Base-by-base conservation (phyloP, 306 rosid species). In the Medicago ruthenica region DNA sequence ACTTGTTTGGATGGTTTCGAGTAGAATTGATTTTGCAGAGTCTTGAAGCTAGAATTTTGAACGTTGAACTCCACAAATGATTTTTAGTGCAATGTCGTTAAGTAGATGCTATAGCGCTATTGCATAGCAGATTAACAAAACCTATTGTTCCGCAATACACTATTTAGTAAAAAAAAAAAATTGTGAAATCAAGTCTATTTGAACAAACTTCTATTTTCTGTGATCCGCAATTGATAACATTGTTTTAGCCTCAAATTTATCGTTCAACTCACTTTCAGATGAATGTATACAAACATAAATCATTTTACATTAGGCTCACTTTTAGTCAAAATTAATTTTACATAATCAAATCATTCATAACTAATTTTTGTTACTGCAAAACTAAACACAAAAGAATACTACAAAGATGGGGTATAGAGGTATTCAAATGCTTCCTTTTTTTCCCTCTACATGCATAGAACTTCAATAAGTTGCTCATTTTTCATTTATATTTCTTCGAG, bases 401-500 rank as follows among this genome's bases (percentile, higher is more conserved):
- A 59, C 39, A 10, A 42, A 39, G 12, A 53, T 42, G 57, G 53
- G 13, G 4, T 14, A 47, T 3, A 13, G 4, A 62, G 62, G 22
- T 24, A 77, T 37, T 51, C 61, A 37, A 45, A 44, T 31, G n/a
- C 17, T 44, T 67, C 14, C 4, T 13, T 66, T 10, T 66, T 24
- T 54, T 22, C 57, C 45, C 50, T 42, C 36, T 39, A 53, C 70
- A 61, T n/a, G 45, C 44, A 27, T 51, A 55, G 65, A 78, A 41
- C 73, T 59, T 42, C 13, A 11, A 11, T 45, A 13, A 20, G 63
- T 16, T 57, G 68, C 55, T 37, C 27, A 47, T 21, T 75, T 45
- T 10, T 41, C 53, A 70, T 44, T 54, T 42, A 24, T 24, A 31
- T 31, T 31, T 31, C 0, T 68, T 50, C 27, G 44, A 54, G 59